phyloP scores from a whole-genome alignment of 192 early-diverging fungal genomes.

The Mortierella claussenii region DNA sequence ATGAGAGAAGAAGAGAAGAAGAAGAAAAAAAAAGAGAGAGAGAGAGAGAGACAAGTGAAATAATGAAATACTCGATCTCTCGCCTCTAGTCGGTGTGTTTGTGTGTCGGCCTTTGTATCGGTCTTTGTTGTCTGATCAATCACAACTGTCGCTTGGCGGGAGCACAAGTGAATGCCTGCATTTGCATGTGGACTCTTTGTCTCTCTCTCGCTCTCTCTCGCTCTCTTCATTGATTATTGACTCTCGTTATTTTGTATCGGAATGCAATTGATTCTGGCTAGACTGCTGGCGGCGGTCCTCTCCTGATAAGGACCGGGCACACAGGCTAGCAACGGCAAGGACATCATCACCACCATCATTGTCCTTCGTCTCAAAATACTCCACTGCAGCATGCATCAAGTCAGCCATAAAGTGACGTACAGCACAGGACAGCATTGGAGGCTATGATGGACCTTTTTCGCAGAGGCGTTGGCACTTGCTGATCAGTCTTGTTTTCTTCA shows the following conservation, averaged over 20 bases:
- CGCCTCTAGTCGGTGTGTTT: not conserved
- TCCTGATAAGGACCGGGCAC: constrained; percentile 34
- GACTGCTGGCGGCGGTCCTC: not conserved
- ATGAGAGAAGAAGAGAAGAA: constrained; percentile 9
- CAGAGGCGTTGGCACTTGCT: not conserved
- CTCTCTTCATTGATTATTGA: not conserved
- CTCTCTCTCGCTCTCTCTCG: not conserved
- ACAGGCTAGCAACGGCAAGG: not conserved
- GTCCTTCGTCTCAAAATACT: not conserved
- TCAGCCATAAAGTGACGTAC: constrained; percentile 3
- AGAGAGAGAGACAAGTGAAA: not conserved
- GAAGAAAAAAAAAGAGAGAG: constrained; percentile 7
- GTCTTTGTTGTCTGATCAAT: constrained; percentile 11
- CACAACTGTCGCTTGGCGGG: not conserved
- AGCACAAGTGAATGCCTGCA: not conserved
- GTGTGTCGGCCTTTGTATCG: constrained; percentile 2
- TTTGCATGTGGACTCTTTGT: constrained; percentile 28
- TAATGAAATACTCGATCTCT: not conserved
- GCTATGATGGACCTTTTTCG: not conserved
- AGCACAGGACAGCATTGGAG: not conserved
- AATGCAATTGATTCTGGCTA: not conserved
- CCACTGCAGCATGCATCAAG: not conserved
- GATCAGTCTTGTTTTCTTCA: too few species aligned
- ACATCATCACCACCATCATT: constrained; percentile 1
- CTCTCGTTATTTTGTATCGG: not conserved